Conservation (phyloP, 2,329 filamentous ascomycete genomes). For the Bipolaris sorokiniana region DNA sequence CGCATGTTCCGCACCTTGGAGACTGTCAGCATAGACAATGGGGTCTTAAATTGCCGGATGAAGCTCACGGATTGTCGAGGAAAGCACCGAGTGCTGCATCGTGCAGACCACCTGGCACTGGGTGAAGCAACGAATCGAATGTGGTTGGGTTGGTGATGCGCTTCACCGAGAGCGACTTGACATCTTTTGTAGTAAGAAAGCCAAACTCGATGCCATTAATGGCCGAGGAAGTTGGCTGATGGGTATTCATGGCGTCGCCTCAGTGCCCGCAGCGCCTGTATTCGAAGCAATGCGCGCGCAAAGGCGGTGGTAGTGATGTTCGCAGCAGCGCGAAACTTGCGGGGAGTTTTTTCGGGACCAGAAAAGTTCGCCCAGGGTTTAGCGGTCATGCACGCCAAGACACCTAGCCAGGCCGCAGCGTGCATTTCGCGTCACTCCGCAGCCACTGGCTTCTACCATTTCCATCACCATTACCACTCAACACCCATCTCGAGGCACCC, state of each 20-base stretch:
- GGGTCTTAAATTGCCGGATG: neutral
- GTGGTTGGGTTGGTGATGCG: conserved; percentile 91
- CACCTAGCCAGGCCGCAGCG: conserved; percentile 10
- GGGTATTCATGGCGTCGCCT: conserved; percentile 51
- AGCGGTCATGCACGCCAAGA: conserved; percentile 29
- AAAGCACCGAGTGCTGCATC: conserved; percentile 91
- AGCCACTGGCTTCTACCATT: conserved; percentile 10
- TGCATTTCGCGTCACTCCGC: conserved; percentile 26
- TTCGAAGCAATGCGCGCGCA: conserved; percentile 20
- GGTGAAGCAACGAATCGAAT: conserved; percentile 91
- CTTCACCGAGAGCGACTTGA: conserved; percentile 88
- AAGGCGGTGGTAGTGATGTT: conserved; percentile 15
- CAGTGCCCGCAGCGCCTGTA: conserved; percentile 21
- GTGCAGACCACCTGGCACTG: conserved; percentile 88
- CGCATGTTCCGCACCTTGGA: conserved; percentile 88
- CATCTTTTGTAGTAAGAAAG: conserved; percentile 81
- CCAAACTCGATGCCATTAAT: conserved; percentile 90
- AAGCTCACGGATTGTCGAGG: conserved; percentile 77
- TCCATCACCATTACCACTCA: conserved; percentile 6
- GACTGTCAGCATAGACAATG: conserved; percentile 13
- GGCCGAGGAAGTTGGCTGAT: conserved; percentile 79
- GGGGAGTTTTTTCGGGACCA: conserved; percentile 40
- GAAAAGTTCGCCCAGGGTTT: conserved; percentile 39
- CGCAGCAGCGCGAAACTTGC: conserved; percentile 23
- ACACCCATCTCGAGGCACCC: neutral